Percentiles rank a stretch among this genome's conserved stretches.
phyloP scores from a whole-genome alignment of 768 basidiomycete species.

The Cystobasidium ongulense region DNA sequence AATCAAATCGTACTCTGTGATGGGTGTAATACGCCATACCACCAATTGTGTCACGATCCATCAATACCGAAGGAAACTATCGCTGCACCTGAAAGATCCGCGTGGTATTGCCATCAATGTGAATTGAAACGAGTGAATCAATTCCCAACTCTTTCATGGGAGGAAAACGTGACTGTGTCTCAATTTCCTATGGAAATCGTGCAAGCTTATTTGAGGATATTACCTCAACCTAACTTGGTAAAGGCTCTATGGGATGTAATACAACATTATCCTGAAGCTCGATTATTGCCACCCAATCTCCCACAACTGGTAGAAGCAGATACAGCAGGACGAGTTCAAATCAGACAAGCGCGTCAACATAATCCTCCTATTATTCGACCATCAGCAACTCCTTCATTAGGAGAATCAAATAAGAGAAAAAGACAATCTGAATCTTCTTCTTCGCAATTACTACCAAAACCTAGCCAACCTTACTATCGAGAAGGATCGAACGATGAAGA shows the following conservation, averaged over 20 bases:
- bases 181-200: neutral
- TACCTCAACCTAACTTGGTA: neutral
- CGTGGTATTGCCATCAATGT: constrained; percentile 14
- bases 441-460: neutral
- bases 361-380: neutral
- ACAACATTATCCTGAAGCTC: neutral
- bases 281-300: neutral
- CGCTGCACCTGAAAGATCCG: neutral
- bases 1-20: constrained; percentile 24
- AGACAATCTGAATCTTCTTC: neutral
- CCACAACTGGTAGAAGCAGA: neutral
- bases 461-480: neutral
- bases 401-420: neutral
- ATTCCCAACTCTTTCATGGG: constrained; percentile 2
- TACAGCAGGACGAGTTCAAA: neutral
- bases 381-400: neutral
- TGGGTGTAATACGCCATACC: constrained; percentile 7
- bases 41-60: constrained; percentile 25
- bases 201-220: neutral
- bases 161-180: neutral
- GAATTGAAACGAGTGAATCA: neutral
- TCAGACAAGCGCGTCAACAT: neutral
- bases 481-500: neutral
- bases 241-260: neutral
- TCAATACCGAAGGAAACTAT: neutral